Percentiles rank a stretch among this genome's conserved stretches.
phyloP scores from a whole-genome alignment of 2,329 filamentous ascomycete species.

The Cytospora schulzeri region DNA sequence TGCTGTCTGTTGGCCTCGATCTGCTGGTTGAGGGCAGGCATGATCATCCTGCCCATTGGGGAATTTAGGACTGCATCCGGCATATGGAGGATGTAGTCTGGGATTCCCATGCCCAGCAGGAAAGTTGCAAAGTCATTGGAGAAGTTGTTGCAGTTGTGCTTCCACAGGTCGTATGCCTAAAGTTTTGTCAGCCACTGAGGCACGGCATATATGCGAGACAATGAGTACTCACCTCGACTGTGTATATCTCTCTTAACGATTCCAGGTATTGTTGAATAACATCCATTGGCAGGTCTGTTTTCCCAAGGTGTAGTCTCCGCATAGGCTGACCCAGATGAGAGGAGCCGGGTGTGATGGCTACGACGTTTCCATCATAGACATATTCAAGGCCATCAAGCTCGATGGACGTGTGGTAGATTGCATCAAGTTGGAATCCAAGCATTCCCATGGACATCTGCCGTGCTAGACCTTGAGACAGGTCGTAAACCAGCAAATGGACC shows the following conservation, averaged over 20 bases:
- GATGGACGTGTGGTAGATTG: constrained; percentile 92
- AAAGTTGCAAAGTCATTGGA: constrained; percentile 91
- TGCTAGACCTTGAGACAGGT: constrained; percentile 67
- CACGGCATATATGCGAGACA: neutral
- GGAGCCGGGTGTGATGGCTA: constrained; percentile 75
- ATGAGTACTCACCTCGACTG: constrained; percentile 61
- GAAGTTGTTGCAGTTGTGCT: constrained; percentile 98
- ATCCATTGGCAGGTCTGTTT: constrained; percentile 76
- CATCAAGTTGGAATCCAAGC: constrained; percentile 71
- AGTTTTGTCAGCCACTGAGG: neutral
- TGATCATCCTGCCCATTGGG: constrained; percentile 84
- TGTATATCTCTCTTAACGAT: constrained; percentile 81
- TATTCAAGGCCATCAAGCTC: constrained; percentile 86
- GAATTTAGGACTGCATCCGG: constrained; percentile 84
- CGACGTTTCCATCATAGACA: constrained; percentile 85
- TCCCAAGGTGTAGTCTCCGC: constrained; percentile 73
- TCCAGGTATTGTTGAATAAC: constrained; percentile 86
- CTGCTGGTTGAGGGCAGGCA: constrained; percentile 65
- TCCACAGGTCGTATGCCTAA: constrained; percentile 84
- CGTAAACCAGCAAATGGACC: constrained; percentile 76
- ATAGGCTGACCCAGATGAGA: constrained; percentile 88
- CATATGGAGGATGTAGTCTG: constrained; percentile 80
- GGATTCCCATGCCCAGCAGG: constrained; percentile 84
- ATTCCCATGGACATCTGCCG: constrained; percentile 55
- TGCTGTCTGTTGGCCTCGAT: constrained; percentile 52